Conservation (phyloP, 257 asterid genomes). For the Gentiana macrophylla region DNA sequence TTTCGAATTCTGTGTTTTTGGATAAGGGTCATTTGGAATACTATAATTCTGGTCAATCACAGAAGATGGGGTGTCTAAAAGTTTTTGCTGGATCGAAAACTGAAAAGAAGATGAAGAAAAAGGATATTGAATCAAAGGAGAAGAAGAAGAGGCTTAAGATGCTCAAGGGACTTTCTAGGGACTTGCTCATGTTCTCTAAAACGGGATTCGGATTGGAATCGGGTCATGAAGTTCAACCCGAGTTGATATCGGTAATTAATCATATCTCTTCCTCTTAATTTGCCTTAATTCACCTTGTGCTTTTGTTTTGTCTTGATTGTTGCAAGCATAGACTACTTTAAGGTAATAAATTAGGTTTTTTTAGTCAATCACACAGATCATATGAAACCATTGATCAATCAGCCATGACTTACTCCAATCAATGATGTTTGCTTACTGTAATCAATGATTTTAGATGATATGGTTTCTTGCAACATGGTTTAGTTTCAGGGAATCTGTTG, state of each 20-base stretch:
- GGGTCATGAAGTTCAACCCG: constrained; percentile 39
- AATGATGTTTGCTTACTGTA: too few species aligned
- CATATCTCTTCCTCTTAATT: neutral
- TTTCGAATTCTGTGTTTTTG: constrained; percentile 17
- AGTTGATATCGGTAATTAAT: constrained; percentile 44
- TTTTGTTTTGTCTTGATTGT: neutral
- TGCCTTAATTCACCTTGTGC: neutral
- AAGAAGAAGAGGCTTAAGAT: constrained; percentile 56
- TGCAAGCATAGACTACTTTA: too few species aligned
- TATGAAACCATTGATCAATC: too few species aligned
- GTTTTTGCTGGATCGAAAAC: constrained; percentile 14
- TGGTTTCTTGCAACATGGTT: too few species aligned
- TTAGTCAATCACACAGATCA: neutral
- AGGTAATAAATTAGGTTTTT: neutral
- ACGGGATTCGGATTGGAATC: constrained; percentile 41
- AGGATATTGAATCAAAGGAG: constrained; percentile 25
- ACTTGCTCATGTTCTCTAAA: constrained; percentile 34
- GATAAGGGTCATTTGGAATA: constrained; percentile 51
- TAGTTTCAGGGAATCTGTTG: too few species aligned
- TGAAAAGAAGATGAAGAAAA: constrained; percentile 17
- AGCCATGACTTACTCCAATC: too few species aligned
- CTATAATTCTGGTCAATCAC: constrained; percentile 19
- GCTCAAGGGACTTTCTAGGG: constrained; percentile 45
- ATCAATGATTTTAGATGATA: too few species aligned
- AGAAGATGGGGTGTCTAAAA: constrained; percentile 12